These are phyloP conservation scores for Solanum verrucosum DNA, from an alignment of 257 asterid genomes.

Conservation along the genomic window DNA sequence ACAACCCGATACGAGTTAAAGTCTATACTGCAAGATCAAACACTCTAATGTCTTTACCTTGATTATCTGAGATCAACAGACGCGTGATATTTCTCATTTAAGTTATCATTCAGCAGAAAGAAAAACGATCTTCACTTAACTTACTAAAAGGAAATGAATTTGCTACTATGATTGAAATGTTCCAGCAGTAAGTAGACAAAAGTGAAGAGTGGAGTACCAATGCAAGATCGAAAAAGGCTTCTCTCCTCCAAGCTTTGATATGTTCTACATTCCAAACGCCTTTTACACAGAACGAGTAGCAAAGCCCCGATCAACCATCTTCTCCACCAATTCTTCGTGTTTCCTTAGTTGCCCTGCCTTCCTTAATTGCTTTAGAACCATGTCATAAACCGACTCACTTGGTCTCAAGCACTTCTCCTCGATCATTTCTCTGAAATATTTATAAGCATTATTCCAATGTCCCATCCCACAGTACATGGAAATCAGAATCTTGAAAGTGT, in stretches of 20 bases:
- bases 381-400: slow-evolving; percentile 41
- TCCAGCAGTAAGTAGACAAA: neutral
- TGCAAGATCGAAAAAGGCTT: neutral
- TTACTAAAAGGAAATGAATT: neutral
- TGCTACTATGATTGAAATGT: neutral
- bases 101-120: neutral
- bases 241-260: neutral
- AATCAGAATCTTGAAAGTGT: slow-evolving; percentile 58
- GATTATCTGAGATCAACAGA: neutral
- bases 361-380: slow-evolving; percentile 68
- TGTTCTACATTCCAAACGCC: neutral
- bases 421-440: slow-evolving; percentile 63
- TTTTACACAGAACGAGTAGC: neutral
- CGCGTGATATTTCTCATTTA: neutral
- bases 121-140: neutral
- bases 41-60: neutral
- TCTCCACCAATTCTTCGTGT: slow-evolving; percentile 76
- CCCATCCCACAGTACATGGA: slow-evolving; percentile 73
- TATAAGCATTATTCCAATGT: slow-evolving; percentile 84
- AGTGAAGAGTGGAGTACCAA: neutral
- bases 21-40: neutral
- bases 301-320: slow-evolving; percentile 66
- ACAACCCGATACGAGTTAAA: neutral
- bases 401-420: slow-evolving; percentile 76
- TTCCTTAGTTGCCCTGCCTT: slow-evolving; percentile 84